Evolutionary conservation across 495 filamentous ascomycete genomes (phyloP).

Genomic region (Tuber magnatum): DNA sequence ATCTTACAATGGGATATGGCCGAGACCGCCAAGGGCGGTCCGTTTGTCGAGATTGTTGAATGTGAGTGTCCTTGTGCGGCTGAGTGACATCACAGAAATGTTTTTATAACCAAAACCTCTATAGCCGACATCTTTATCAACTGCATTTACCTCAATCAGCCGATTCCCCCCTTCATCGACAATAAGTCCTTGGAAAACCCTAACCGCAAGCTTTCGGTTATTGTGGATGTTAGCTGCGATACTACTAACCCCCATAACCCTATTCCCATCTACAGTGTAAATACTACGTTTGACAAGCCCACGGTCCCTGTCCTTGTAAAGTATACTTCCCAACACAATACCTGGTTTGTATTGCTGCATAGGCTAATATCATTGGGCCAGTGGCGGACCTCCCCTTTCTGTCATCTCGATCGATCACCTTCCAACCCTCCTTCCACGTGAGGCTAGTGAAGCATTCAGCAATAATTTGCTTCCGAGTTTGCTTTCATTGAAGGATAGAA

Average conservation of each 20-base stretch:
- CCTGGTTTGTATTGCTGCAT: neutral
- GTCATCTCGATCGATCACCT: constrained; percentile 90
- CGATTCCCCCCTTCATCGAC: constrained; percentile 69
- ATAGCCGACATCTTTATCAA: constrained; percentile 72
- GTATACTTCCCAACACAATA: constrained; percentile 16
- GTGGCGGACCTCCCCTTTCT: constrained; percentile 54
- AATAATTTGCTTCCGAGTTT: constrained; percentile 70
- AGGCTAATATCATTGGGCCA: constrained; percentile 36
- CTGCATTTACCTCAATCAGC: constrained; percentile 74
- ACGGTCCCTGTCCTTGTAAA: constrained; percentile 62
- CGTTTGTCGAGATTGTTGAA: constrained; percentile 80
- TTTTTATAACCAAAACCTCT: constrained; percentile 4
- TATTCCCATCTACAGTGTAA: constrained; percentile 75
- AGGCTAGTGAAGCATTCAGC: constrained; percentile 83
- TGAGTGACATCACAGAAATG: constrained; percentile 29
- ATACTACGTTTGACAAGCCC: constrained; percentile 76
- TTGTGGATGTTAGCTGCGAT: constrained; percentile 80
- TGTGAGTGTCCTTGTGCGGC: constrained; percentile 28
- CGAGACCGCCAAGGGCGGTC: constrained; percentile 78
- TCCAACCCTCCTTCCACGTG: constrained; percentile 75
- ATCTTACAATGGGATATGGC: constrained; percentile 88
- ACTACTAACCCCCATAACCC: constrained; percentile 69
- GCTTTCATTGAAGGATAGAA: constrained; percentile 67
- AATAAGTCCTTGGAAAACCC: constrained; percentile 59
- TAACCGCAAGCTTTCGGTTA: constrained; percentile 67